Evolutionary conservation across 1,139 yeast genomes (phyloP), one percentile per base, ranked within the genome.

Genomic region (Geotrichum phurueaensis): DNA sequence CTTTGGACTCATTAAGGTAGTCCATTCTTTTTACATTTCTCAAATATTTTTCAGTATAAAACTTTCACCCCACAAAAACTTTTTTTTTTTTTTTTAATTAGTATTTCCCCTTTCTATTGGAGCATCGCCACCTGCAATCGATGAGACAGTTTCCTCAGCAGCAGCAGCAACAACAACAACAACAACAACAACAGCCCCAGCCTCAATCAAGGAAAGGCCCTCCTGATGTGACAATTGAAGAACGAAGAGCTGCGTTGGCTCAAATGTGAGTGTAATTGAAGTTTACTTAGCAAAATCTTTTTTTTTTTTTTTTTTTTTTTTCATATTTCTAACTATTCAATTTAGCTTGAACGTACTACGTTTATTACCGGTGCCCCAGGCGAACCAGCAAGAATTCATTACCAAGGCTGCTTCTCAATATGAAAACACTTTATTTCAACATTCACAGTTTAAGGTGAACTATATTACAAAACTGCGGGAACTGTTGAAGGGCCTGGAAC

Each of bases 151-250:
- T 23, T 27, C 60, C 53, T 18, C 53, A 18, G 2, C 54, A 50
- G 27, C 53, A 48, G 18, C 53, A 51, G 27, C 58, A 55, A 48
- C 51, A 13, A 7, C 48, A 31, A 22, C 51, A 23, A 12, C 58
- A 55, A 13, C 57, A 54, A n/a, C 58, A 48, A 20, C 39, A 36
- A 9, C 27, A 33, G n/a, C 59, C 47, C 10, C 51, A 23, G 5
- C 43, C n/a, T 18, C 33, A 31, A 22, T 48, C 33, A 39, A 43
- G 43, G 18, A 31, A 43, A 23, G 45, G 18, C 29, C 29, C 53
- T 10, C 18, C 45, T 25, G 49, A 20, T 18, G 33, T 53, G 6
- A 51, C 55, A 23, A 25, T 55, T n/a, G 47, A 50, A 33, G 53
- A 57, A 36, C 9, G 51, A 9, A 48, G 10, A 56, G 13, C 43